Percentiles rank a stretch among this genome's conserved stretches.
phyloP scores from a whole-genome alignment of 192 early-diverging fungal genomes.

The Coemansia aciculifera region DNA sequence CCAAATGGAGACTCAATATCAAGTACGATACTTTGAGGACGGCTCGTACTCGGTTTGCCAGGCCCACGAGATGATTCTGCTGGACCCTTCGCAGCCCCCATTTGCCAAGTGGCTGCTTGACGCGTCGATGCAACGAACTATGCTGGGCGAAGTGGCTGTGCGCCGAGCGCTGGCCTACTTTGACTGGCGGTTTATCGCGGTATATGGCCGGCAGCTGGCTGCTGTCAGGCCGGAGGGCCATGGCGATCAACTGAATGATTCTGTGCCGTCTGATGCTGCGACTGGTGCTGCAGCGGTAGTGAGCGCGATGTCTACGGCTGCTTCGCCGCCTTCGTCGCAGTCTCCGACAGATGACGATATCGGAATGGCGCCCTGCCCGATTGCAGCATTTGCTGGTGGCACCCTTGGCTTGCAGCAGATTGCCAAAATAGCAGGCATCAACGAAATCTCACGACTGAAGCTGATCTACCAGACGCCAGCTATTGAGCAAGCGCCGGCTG shows the following conservation, averaged over 20 bases:
- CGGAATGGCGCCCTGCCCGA: background rate
- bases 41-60: constrained; percentile 36
- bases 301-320: background rate
- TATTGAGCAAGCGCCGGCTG: constrained; percentile 8
- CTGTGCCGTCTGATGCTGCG: background rate
- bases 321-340: background rate
- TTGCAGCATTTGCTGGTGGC: background rate
- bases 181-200: constrained; percentile 42
- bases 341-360: background rate
- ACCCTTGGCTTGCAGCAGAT: background rate
- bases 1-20: constrained; percentile 4
- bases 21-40: constrained; percentile 53
- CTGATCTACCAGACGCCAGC: constrained; percentile 11
- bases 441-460: constrained; percentile 19
- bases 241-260: background rate
- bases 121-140: background rate
- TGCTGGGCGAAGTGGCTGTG: constrained; percentile 23
- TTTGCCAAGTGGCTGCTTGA: constrained; percentile 12
- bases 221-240: background rate
- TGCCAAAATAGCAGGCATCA: constrained; percentile 22
- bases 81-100: constrained; percentile 15
- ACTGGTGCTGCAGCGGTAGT: background rate
- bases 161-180: constrained; percentile 49
- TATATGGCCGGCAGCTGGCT: background rate
- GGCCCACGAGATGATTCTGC: constrained; percentile 32